Evolutionary conservation across 176 grass and related monocot species (phyloP), one percentile per base, ranked within the genome.

Genomic region (Thinopyrum elongatum): DNA sequence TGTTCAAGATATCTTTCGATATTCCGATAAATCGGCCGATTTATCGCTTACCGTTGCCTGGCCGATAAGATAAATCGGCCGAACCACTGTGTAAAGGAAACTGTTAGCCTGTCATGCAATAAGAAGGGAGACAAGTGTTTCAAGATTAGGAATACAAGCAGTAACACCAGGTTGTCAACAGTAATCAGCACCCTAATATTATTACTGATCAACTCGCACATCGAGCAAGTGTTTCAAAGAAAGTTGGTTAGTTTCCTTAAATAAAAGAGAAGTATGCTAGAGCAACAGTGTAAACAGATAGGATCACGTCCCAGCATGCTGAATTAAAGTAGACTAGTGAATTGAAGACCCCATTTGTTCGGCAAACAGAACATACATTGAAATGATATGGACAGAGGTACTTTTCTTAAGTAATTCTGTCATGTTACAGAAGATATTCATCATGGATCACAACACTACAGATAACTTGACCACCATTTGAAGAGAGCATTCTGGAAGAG

Each of bases 401-500:
- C 12, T 33, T 42, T 31, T 74, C 28, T 80, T 14, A 78, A 83
- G 29, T 73, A 64, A 7, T 74, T 55, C 36, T 57, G 27, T 26
- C 73, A 65, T 90, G 51, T 51, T n/a, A 81, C 57, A n/a, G 2
- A 82, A 28, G 49, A 41, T 82, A 19, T 65, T 78, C 38, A 26
- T 86, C 34, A 31, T 70, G 14, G 82, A 79, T 55, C 36, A 79
- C 14, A 79, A 79, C 10, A 80, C 66, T 87, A 80, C 72, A 72
- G 72, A 84, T 41, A 83, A 84, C 30, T 47, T 25, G 82, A 86
- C 29, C 35, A 35, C 35, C 42, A 22, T 28, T 58, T 41, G 78
- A 83, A 61, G 29, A 77, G 36, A 79, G 82, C 4, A 80, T 78
- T 71, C 35, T 82, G 47, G 73, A 82, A 69, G 55, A 87, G 68